Evolutionary conservation across 257 asterid genomes (phyloP).

Genomic region (Solanum chaucha): DNA sequence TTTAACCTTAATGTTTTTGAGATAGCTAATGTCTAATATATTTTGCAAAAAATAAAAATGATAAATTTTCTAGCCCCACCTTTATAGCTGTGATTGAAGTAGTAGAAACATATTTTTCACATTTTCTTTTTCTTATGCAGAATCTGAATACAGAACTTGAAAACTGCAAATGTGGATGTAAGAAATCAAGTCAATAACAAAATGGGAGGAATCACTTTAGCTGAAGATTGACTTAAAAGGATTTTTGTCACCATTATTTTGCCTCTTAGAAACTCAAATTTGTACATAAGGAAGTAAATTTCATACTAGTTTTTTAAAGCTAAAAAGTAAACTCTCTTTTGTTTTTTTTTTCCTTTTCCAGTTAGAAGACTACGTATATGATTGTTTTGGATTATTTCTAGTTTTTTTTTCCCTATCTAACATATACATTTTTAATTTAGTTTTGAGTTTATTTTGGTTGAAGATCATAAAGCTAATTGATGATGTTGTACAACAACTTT

Average conservation of each 20-base stretch:
- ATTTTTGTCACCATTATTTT: not conserved
- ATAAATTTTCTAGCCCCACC: not conserved
- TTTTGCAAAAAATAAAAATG: not conserved
- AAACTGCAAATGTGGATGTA: constrained; percentile 77
- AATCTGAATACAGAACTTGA: constrained; percentile 56
- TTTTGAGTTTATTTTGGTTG: not conserved
- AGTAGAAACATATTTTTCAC: not conserved
- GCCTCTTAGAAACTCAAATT: not conserved
- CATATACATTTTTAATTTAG: not conserved
- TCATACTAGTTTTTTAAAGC: not conserved
- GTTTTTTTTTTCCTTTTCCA: not conserved
- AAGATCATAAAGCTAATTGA: not conserved
- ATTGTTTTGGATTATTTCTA: not conserved
- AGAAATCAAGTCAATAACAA: constrained; percentile 13
- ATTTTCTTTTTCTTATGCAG: constrained; percentile 20
- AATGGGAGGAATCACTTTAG: not conserved
- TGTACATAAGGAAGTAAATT: not conserved
- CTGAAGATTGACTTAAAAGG: not conserved
- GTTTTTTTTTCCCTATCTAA: not conserved
- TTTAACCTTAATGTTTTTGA: not conserved
- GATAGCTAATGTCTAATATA: not conserved
- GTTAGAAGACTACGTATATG: not conserved
- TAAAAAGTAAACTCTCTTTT: not conserved
- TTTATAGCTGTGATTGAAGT: not conserved
- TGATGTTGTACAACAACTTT: not conserved